Conservation (phyloP, 2,329 filamentous ascomycete genomes). For the Hypomyces perniciosus region DNA sequence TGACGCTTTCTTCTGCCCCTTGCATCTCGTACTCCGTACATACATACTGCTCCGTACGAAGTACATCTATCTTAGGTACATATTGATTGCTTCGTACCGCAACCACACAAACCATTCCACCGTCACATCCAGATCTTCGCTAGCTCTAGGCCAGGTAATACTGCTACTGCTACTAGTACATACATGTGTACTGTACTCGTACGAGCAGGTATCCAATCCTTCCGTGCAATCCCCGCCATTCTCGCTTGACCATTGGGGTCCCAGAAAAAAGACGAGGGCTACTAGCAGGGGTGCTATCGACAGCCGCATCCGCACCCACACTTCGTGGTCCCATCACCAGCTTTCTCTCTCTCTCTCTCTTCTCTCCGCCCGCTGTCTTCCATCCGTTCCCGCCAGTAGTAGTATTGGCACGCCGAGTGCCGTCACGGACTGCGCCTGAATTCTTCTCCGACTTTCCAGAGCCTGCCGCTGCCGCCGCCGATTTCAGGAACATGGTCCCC, state of each 20-base stretch:
- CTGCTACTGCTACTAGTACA: too few relatives aligned
- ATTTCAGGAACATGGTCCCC: slow-evolving; percentile 26
- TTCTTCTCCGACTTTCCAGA: not conserved
- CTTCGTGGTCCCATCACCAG: slow-evolving; percentile 11
- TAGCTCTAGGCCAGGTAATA: too few relatives aligned
- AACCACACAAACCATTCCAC: not conserved
- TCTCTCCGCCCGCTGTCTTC: slow-evolving; percentile 8
- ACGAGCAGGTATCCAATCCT: too few relatives aligned
- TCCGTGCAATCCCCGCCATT: too few relatives aligned
- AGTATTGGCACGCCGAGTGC: not conserved
- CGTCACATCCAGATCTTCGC: not conserved
- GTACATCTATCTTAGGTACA: too few relatives aligned
- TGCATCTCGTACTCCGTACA: too few relatives aligned
- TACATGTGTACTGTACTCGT: too few relatives aligned
- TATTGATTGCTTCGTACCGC: not conserved
- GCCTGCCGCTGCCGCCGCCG: slow-evolving; percentile 4
- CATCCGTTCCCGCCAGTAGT: not conserved
- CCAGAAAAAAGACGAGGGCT: slow-evolving; percentile 1
- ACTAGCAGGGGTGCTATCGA: slow-evolving; percentile 6
- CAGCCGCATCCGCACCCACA: slow-evolving; percentile 9
- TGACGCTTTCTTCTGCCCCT: too few relatives aligned
- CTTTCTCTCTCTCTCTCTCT: slow-evolving; percentile 1
- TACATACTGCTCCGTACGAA: too few relatives aligned
- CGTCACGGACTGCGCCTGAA: slow-evolving; percentile 6
- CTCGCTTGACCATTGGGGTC: too few relatives aligned